Percentiles rank a stretch among this genome's conserved stretches.
Conservation (phyloP, 2,329 filamentous ascomycete genomes). For the Colletotrichum euphorbiae region DNA sequence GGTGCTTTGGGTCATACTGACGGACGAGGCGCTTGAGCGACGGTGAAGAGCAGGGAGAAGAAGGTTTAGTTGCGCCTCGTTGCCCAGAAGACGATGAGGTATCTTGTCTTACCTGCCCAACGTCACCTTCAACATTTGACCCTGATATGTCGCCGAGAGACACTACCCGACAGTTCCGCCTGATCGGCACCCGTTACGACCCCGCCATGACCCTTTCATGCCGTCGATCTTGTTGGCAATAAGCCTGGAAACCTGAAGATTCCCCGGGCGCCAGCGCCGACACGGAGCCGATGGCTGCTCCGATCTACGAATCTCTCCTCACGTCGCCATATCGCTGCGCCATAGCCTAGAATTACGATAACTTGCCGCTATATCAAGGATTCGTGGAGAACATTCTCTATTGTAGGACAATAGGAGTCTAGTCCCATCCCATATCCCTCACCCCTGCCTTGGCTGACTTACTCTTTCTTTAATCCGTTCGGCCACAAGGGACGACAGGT, state of each 20-base stretch:
- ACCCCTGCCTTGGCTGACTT: background rate
- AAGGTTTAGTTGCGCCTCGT: background rate
- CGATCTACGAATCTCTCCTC: too few species aligned
- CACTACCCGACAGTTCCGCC: background rate
- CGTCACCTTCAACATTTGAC: background rate
- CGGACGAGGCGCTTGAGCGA: constrained; percentile 45
- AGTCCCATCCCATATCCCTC: background rate
- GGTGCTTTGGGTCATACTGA: constrained; percentile 46
- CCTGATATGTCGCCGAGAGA: background rate
- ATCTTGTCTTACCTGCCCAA: constrained; percentile 6
- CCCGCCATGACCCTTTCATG: constrained; percentile 11
- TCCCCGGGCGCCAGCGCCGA: background rate
- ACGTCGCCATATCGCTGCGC: too few species aligned
- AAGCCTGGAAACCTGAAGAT: too few species aligned
- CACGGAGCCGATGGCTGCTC: constrained; percentile 4
- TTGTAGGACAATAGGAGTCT: background rate
- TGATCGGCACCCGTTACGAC: constrained; percentile 6
- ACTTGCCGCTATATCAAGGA: background rate
- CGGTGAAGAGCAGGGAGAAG: background rate
- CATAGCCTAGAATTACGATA: background rate
- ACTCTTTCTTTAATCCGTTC: background rate
- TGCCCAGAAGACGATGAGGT: constrained; percentile 7
- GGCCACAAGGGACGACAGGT: background rate
- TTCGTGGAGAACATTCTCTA: too few species aligned
- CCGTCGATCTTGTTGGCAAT: constrained; percentile 1